These are phyloP conservation scores for Pachysandra terminalis DNA, from an alignment of 164 flowering plant genomes.

Conservation along the genomic window DNA sequence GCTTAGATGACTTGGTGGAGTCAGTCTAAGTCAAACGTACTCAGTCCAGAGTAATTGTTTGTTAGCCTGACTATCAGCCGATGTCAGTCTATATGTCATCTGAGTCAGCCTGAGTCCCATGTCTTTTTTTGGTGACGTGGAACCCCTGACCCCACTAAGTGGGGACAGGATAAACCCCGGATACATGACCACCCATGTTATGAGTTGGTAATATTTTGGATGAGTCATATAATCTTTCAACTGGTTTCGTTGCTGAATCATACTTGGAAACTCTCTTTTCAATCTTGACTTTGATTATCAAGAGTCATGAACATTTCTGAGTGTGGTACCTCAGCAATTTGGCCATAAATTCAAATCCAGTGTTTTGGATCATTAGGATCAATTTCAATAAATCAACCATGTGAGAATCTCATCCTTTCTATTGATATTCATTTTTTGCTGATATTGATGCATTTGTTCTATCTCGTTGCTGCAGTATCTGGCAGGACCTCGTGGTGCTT, in stretches of 20 bases:
- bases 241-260: background rate
- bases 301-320: background rate
- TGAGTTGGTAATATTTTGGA: background rate
- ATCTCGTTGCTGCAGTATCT: conserved; percentile 49
- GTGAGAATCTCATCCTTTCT: background rate
- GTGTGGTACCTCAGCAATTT: background rate
- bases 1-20: background rate
- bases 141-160: too few species aligned
- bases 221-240: background rate
- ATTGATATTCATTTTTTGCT: background rate
- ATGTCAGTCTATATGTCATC: background rate
- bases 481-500: conserved; percentile 90
- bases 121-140: too few species aligned
- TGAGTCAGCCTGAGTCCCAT: background rate
- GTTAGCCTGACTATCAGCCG: background rate
- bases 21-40: background rate
- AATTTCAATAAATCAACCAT: background rate
- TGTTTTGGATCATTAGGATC: background rate
- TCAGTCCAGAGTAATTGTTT: too few species aligned
- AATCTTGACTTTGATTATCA: background rate
- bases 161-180: too few species aligned
- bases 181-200: too few species aligned
- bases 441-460: conserved; percentile 5
- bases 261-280: background rate
- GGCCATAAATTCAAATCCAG: background rate